Conservation (phyloP, 768 basidiomycete genomes). For the Serendipita sp. region DNA sequence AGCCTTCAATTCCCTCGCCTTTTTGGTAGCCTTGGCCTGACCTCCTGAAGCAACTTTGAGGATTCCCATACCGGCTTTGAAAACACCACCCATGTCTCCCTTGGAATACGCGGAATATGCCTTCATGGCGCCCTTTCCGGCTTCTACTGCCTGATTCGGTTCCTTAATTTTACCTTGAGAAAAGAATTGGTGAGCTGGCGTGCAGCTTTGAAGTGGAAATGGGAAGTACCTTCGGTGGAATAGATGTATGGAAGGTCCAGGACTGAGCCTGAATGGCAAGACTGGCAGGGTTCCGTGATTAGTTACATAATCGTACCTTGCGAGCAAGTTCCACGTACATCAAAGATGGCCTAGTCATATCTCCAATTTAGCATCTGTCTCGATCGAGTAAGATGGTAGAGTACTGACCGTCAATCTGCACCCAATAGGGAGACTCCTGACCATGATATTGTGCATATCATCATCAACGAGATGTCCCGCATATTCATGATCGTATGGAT, state of each 20-base stretch:
- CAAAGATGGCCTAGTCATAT: constrained; percentile 37
- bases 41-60: constrained; percentile 59
- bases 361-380: background rate
- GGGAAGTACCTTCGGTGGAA: constrained; percentile 53
- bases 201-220: background rate
- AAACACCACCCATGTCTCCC: constrained; percentile 65
- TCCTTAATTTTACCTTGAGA: constrained; percentile 63
- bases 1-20: constrained; percentile 46
- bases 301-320: too few species aligned
- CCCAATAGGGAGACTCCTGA: constrained; percentile 57
- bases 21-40: constrained; percentile 44
- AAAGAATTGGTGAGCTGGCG: background rate
- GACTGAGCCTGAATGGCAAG: constrained; percentile 77
- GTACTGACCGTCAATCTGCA: constrained; percentile 59
- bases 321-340: constrained; percentile 30
- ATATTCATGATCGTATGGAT: constrained; percentile 60
- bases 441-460: constrained; percentile 70
- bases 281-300: constrained; percentile 24
- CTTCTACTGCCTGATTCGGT: constrained; percentile 74
- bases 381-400: too few species aligned
- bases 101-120: constrained; percentile 61
- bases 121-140: constrained; percentile 70
- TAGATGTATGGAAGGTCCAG: constrained; percentile 25
- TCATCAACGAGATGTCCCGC: constrained; percentile 80
- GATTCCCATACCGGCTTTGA: constrained; percentile 57